phyloP scores from a whole-genome alignment of 1,284 basidiomycete genomes.

The Boletus semigastroideus region DNA sequence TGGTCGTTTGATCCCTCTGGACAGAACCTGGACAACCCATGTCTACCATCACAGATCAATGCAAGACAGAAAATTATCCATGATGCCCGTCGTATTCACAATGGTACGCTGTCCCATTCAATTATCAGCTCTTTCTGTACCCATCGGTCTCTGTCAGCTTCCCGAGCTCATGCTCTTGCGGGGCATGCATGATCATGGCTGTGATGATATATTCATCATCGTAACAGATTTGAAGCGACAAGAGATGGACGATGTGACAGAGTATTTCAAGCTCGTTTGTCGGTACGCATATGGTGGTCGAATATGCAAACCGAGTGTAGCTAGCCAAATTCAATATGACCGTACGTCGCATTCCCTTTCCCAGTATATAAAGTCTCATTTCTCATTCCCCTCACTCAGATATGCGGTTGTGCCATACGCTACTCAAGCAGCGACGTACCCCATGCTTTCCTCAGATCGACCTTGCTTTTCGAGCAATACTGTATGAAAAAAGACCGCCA shows the following conservation, averaged over 20 bases:
- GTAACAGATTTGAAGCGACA: conserved; percentile 72
- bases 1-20: conserved; percentile 68
- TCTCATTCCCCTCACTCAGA: conserved; percentile 39
- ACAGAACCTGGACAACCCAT: conserved; percentile 76
- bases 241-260: conserved; percentile 75
- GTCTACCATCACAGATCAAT: conserved; percentile 73
- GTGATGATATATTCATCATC: conserved; percentile 73
- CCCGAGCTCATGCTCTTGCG: conserved; percentile 74
- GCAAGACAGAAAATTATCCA: conserved; percentile 65
- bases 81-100: conserved; percentile 77
- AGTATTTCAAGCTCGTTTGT: conserved; percentile 72
- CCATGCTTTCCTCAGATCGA: conserved; percentile 79
- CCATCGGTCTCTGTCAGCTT: conserved; percentile 42
- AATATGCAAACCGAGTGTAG: conserved; percentile 62
- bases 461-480: conserved; percentile 66
- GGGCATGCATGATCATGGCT: conserved; percentile 74
- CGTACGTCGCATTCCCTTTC: conserved; percentile 40
- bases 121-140: conserved; percentile 3
- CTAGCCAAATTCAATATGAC: conserved; percentile 63
- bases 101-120: conserved; percentile 48
- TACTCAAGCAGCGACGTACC: conserved; percentile 61
- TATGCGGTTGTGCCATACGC: conserved; percentile 62
- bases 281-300: conserved; percentile 59
- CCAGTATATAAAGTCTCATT: conserved; percentile 10
- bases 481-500: conserved; percentile 68